Evolutionary conservation across 306 rosid species (phyloP).

Genomic region (Parietaria judaica): DNA sequence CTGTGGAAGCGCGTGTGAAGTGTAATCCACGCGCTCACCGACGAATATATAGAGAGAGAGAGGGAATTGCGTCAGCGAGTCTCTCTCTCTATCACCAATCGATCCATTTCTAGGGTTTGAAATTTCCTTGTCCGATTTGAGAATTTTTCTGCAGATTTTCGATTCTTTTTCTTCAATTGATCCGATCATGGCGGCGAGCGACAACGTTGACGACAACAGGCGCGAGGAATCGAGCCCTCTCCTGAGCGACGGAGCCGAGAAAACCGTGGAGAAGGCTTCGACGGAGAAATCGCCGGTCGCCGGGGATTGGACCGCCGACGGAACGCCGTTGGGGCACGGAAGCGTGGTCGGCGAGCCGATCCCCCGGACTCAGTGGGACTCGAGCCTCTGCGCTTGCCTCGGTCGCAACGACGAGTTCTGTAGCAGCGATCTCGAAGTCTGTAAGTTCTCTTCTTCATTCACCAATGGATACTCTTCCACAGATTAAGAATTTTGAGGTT

Average conservation of each 20-base stretch:
- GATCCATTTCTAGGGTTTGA: too few relatives aligned
- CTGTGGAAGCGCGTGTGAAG: too few relatives aligned
- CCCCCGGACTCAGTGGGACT: conserved; percentile 63
- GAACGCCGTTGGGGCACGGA: conserved; percentile 57
- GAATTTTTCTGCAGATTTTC: too few relatives aligned
- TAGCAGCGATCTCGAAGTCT: conserved; percentile 97
- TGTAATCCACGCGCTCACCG: too few relatives aligned
- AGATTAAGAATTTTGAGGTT: neutral
- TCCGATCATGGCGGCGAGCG: conserved; percentile 27
- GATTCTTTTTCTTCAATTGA: too few relatives aligned
- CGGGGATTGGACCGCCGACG: conserved; percentile 72
- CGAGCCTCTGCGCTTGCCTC: conserved; percentile 62
- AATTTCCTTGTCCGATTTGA: too few relatives aligned
- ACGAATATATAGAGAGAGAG: too few relatives aligned
- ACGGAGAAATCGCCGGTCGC: conserved; percentile 15
- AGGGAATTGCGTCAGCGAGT: too few relatives aligned
- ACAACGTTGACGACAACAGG: conserved; percentile 13
- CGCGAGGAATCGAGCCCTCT: conserved; percentile 76
- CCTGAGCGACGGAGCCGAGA: conserved; percentile 28
- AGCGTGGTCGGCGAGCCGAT: conserved; percentile 87
- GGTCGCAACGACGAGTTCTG: conserved; percentile 88
- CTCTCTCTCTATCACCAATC: too few relatives aligned
- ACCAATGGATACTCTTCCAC: neutral
- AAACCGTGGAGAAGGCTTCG: conserved; percentile 10
- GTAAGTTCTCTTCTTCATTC: conserved; percentile 33